Evolutionary conservation across 148 eudicot species (phyloP).

Genomic region (Nyssa sinensis): DNA sequence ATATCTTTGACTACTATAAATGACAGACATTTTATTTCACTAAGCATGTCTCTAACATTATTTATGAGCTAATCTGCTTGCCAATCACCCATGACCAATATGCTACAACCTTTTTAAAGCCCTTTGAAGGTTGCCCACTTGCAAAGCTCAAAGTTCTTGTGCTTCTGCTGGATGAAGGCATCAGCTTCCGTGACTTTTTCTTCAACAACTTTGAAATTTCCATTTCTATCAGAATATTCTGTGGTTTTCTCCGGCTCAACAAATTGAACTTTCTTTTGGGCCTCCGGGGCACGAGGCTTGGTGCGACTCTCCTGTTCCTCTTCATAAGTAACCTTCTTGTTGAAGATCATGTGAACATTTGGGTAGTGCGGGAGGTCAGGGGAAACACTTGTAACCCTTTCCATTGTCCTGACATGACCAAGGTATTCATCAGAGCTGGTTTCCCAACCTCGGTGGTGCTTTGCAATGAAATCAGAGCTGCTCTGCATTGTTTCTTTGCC

Average conservation of each 20-base stretch:
- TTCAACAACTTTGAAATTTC: slow-evolving; percentile 2
- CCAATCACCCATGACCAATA: not conserved
- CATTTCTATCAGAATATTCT: slow-evolving; percentile 1
- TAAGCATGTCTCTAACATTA: not conserved
- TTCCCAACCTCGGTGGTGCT: slow-evolving; percentile 8
- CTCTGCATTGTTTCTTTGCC: not conserved
- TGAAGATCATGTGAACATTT: slow-evolving; percentile 11
- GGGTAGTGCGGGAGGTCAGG: slow-evolving; percentile 24
- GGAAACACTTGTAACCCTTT: slow-evolving; percentile 15
- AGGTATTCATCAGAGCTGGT: slow-evolving; percentile 19
- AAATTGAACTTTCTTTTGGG: slow-evolving; percentile 11
- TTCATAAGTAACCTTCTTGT: not conserved
- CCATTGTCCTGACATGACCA: slow-evolving; percentile 11
- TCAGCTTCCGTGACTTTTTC: slow-evolving; percentile 41
- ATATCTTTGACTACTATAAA: not conserved
- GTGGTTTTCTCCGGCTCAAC: not conserved
- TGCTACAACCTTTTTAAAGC: not conserved
- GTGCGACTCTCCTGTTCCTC: not conserved
- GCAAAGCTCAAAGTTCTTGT: slow-evolving; percentile 35
- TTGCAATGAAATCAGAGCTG: not conserved
- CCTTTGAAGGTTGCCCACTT: slow-evolving; percentile 29
- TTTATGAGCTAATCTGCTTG: not conserved
- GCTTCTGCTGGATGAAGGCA: slow-evolving; percentile 43
- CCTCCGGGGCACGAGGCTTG: not conserved
- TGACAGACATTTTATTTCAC: not conserved